phyloP scores from a whole-genome alignment of 495 filamentous ascomycete genomes.

The Penicillium fimorum region DNA sequence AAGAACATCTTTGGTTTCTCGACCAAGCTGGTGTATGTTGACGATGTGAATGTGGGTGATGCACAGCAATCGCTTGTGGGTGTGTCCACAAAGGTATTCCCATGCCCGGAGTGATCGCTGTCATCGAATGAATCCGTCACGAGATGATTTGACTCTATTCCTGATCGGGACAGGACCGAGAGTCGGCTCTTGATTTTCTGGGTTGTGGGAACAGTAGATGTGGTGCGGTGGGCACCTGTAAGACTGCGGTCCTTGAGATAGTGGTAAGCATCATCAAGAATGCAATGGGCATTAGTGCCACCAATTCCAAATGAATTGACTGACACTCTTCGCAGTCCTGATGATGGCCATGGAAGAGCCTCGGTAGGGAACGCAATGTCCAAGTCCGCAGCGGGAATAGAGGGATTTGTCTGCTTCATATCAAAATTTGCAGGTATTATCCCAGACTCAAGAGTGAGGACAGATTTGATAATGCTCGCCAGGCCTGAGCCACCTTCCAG shows the following conservation, averaged over 20 bases:
- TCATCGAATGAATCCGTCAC: slow-evolving; percentile 12
- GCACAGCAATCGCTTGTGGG: slow-evolving; percentile 13
- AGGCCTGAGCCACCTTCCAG: slow-evolving; percentile 47
- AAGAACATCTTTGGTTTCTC: slow-evolving; percentile 24
- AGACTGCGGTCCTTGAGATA: slow-evolving; percentile 18
- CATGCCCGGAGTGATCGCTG: slow-evolving; percentile 9
- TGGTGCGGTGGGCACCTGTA: slow-evolving; percentile 11
- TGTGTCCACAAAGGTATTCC: slow-evolving; percentile 5
- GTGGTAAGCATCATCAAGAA: slow-evolving; percentile 48
- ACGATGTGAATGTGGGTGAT: not conserved
- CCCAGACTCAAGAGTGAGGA: slow-evolving; percentile 40
- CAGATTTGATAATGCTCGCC: slow-evolving; percentile 40
- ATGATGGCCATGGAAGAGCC: slow-evolving; percentile 18
- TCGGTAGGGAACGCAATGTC: slow-evolving; percentile 19
- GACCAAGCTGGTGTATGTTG: not conserved
- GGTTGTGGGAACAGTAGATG: not conserved
- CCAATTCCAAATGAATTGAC: slow-evolving; percentile 63
- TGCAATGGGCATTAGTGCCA: slow-evolving; percentile 61
- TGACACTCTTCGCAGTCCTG: slow-evolving; percentile 48
- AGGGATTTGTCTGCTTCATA: slow-evolving; percentile 37
- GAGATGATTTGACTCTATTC: not conserved
- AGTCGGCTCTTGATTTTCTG: not conserved
- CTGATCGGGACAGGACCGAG: not conserved
- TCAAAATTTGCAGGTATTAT: slow-evolving; percentile 37
- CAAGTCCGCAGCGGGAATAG: slow-evolving; percentile 18